A percentile compares a stretch with the other conserved stretches of the same genome.
These are phyloP conservation scores for Podaxis rugospora DNA, from an alignment of 768 basidiomycete species.

Conservation along the genomic window DNA sequence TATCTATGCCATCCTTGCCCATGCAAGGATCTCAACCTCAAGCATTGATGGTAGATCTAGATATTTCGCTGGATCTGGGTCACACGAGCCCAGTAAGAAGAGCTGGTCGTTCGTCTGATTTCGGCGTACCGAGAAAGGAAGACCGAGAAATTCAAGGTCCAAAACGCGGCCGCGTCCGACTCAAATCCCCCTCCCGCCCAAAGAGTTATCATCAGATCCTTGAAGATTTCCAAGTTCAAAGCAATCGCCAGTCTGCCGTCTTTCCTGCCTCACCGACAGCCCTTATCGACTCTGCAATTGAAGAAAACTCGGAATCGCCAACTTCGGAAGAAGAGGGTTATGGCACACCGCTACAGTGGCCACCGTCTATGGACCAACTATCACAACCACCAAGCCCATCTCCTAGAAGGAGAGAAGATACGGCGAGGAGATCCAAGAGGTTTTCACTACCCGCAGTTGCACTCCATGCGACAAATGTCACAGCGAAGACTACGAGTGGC, in stretches of 20 bases:
- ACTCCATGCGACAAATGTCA: conserved; percentile 68
- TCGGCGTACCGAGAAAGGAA: conserved; percentile 1
- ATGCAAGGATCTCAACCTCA: conserved; percentile 30
- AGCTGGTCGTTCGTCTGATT: not conserved
- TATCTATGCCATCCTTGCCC: conserved; percentile 54
- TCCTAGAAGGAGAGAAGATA: conserved; percentile 47
- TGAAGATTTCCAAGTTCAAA: conserved; percentile 46
- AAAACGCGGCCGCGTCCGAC: conserved; percentile 24
- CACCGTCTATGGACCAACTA: conserved; percentile 15
- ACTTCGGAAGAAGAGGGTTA: conserved; percentile 17
- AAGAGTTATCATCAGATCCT: conserved; percentile 65
- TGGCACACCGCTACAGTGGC: conserved; percentile 14
- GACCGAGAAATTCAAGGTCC: conserved; percentile 15
- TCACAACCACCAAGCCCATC: conserved; percentile 23
- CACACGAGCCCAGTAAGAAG: conserved; percentile 5
- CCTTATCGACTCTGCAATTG: conserved; percentile 8
- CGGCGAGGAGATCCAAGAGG: conserved; percentile 57
- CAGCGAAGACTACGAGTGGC: conserved; percentile 41
- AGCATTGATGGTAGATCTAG: conserved; percentile 44
- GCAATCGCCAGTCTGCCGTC: conserved; percentile 6
- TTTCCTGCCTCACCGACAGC: not conserved
- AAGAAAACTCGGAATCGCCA: conserved; percentile 10
- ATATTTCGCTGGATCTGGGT: conserved; percentile 19
- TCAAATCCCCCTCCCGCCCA: conserved; percentile 41
- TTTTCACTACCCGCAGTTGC: conserved; percentile 79